Evolutionary conservation across 2,329 filamentous ascomycete genomes (phyloP), one percentile per base, ranked within the genome.

Genomic region (Dryadomyces quercivorus): DNA sequence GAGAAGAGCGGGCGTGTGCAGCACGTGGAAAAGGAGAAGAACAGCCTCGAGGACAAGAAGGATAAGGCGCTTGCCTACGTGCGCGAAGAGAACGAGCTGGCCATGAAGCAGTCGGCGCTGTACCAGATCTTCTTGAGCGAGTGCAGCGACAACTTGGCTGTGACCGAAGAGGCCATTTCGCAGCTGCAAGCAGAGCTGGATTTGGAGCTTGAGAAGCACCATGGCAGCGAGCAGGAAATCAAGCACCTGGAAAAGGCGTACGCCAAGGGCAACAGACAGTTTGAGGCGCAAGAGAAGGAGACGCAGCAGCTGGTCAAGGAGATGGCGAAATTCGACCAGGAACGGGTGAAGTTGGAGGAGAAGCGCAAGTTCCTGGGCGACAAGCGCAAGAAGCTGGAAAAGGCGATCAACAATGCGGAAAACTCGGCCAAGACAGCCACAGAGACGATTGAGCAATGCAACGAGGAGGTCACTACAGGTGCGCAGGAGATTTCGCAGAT

Each of bases 1-100:
- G 93, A 98, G 69, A 98, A 98, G 75, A 95, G 87, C 61, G 87
- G 84, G 40, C 87, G 94, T 58, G 93, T 98, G 1, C 90, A 97
- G 69, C 92, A 96, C 63, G 93, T 98, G 1, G 93, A 98, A 68
- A 98, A 96, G 68, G 93, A 98, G 69, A 96, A 89, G 75, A 88
- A 87, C 60, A 77, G 83, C 50, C 79, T 98, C 2, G 93, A 96
- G 64, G 91, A 95, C 67, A 97, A 96, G 75, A 98, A 98, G 71
- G 85, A 97, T 65, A 90, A 91, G 68, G 94, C 93, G 0, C 71
- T 98, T 8, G 84, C 88, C 1, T 97, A 83, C 64, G 85, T 98
- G 58, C 83, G 81, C 22, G 89, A 97, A 60, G 93, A 98, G 66
- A 98, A 98, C 61, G 92, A 97, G 66, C 76, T 98, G 43, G 82